Base-by-base conservation (phyloP, 306 rosid genomes). In the Myrica gale region DNA sequence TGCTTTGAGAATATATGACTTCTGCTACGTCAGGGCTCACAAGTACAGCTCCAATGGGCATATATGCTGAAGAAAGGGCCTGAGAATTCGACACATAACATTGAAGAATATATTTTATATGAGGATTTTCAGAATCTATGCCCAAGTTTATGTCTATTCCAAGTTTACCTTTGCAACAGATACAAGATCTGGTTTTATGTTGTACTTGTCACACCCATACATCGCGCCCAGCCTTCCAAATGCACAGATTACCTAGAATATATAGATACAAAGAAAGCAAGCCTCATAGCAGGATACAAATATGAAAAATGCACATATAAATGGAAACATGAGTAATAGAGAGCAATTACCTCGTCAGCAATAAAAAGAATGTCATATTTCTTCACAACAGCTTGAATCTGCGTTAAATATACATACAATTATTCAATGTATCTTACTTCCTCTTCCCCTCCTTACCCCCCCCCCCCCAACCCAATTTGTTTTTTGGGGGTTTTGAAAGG, bases 341-440 rank as follows among this genome's bases (percentile, higher is more conserved):
- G 21, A 66, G 50, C 21, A 47, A 57, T 47, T 78, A 90, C 97
- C 99, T 95, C 99, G 67, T 95, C 97, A 6, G 97, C 97, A 81
- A 95, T 92, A 69, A 95, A 87, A 80, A 95, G 97, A 81, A 95
- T 92, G 85, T 90, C 99, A 79, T 92, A 92, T 90, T 95, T 92
- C 89, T 92, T 95, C 77, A 95, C 78, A 19, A 95, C 83, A 13
- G 93, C 91, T 90, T 95, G 99, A 84, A 95, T 77, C 99, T 95
- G 82, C 84, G 83, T 5, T 53, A 73, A 53, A 47, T 0, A 68
- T 68, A 86, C 48, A 55, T 5, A 21, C 42, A 68, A 26, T 55
- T 55, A 52, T 65, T 60, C 43, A 54, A 72, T 26, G 57, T 21
- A 3, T 47, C 53, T 44, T 45, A 63, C 16, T 20, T 42, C 69